Base-by-base conservation (phyloP, 169 alveolate genomes). In the Blepharisma undulans region DNA sequence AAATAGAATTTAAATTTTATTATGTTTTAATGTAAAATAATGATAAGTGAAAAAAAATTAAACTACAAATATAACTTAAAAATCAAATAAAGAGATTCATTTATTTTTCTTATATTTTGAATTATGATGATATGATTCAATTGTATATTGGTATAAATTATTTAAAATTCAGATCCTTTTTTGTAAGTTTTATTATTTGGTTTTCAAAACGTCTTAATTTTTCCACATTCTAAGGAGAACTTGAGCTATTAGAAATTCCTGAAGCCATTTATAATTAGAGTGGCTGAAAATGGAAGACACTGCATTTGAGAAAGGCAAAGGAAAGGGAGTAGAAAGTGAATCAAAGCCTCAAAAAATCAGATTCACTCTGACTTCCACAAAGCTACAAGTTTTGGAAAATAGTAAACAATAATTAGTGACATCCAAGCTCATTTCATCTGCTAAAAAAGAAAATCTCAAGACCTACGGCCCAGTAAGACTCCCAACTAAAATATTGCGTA, bases 381-480 rank as follows among this genome's bases (percentile, higher is more conserved):
- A 93, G 59, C 48, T 76, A 66, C 85, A 74, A 66, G 91, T 93
- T 71, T 89, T 93, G 27, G 95, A 93, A 78, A 89, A 71, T 72
- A 91, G 66, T 48, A 48, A 48, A 12, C 66, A 48, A 48, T 48
- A 48, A 48, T 48, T 48, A 48, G 66, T 92, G 18, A 87, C 93
- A 84, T 81, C 98, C 84, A 99, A 98, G 90, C 94, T 98, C 86
- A 97, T 98, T 91, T 95, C 95, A 71, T 99, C 99, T 61, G 99
- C 99, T 81, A 98, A 98, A 93, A 99, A 98, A 89, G 98, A 97
- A 94, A 98, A 97, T 92, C 97, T 98, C 93, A 97, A 95, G 88
- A 98, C 97, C 33, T 95, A 96, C 22, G 99, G 99, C 87, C 99
- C 99, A 48, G 99, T 98, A 89, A 97, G 99, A 92, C 97, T 98